These are phyloP conservation scores for Moricandia arvensis DNA, from an alignment of 345 rosid species.

Conservation along the genomic window DNA sequence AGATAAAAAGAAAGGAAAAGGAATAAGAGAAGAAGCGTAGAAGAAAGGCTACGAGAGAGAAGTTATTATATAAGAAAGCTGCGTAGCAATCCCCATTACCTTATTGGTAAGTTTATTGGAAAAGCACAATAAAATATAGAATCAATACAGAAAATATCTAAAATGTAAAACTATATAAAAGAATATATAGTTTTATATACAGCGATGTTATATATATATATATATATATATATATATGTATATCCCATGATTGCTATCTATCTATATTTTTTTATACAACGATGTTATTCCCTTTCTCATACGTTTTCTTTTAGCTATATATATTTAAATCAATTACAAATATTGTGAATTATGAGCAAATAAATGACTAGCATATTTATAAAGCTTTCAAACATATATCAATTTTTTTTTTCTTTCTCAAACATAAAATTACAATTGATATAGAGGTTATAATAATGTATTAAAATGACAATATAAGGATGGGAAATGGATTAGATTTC, in stretches of 20 bases:
- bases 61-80: conserved; percentile 31
- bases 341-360: background rate
- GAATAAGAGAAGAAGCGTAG: conserved; percentile 15
- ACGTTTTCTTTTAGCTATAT: background rate
- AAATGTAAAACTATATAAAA: background rate
- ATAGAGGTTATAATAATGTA: background rate
- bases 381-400: background rate
- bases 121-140: background rate
- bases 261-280: background rate
- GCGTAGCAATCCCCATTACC: conserved; percentile 10
- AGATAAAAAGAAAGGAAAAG: background rate
- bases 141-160: background rate
- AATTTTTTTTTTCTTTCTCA: background rate
- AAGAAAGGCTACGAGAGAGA: conserved; percentile 28
- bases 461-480: background rate
- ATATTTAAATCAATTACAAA: background rate
- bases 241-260: background rate
- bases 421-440: background rate
- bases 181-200: background rate
- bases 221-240: background rate
- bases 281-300: background rate
- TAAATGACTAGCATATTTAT: background rate
- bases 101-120: conserved; percentile 6
- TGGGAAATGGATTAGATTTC: background rate
- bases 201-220: background rate